Evolutionary conservation across 176 grass and related monocot genomes (phyloP), one percentile per base, ranked within the genome.

Genomic region (Lolium multiflorum): DNA sequence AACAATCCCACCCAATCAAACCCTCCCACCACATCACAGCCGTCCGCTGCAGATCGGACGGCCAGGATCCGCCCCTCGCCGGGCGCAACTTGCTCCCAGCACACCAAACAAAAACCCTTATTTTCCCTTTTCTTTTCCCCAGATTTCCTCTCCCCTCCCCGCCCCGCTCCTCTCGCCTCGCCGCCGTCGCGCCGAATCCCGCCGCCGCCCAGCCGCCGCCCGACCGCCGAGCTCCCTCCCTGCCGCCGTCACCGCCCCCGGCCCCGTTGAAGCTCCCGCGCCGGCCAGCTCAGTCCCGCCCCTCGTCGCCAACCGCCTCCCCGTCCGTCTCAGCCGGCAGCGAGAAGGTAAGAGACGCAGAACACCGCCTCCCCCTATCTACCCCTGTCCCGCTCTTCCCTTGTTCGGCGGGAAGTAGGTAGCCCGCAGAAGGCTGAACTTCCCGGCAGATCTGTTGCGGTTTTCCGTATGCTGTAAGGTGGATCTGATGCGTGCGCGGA

Each of bases 111-210:
- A 76, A 50, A 77, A 60, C 76, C 47, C 8, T 75, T 75, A 28
- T 78, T 41, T 24, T 1, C 5, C 18, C 50, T 67, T 83, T 91
- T 75, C 74, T 80, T 83, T 84, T 83, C 58, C 58, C 48, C 81
- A 39, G 58, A 88, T 88, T 91, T 88, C 85, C 81, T 25, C 84
- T 6, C 77, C 37, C 41, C 24, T 22, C 46, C 56, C 65, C 41
- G 7, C 15, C 15, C 50, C 25, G 6, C 18, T 15, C 51, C 28
- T 6, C 50, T 13, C 88, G 13, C 35, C 39, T 66, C 51, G 15
- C 89, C 74, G 80, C 74, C 66, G 55, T 84, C 88, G 1, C 81
- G 24, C 11, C 37, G 11, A 67, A 54, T 77, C 46, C 46, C 46
- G 46, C 46, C 8, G 46, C 9, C 54, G 28, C 0, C 9, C 74